Conservation (phyloP, 1,139 yeast genomes). For the Pichia sp. region DNA sequence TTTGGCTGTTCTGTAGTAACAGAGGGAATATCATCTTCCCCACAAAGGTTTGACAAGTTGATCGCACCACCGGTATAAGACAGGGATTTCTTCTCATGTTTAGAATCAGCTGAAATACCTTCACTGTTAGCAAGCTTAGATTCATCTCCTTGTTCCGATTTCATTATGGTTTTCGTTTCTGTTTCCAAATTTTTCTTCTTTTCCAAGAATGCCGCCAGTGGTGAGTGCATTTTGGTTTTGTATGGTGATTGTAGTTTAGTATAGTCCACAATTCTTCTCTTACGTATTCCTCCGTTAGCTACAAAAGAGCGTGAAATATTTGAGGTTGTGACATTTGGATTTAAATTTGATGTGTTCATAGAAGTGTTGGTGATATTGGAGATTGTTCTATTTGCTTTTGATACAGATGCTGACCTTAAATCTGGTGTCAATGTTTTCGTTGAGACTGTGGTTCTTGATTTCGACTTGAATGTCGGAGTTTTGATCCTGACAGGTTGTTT, state of each 20-base stretch:
- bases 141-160: no score
- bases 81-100: no score
- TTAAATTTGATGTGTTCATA: background rate
- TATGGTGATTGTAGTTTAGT: slow-evolving; percentile 63
- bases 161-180: slow-evolving; percentile 19
- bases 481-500: slow-evolving; percentile 20
- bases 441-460: background rate
- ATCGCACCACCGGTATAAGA: slow-evolving; percentile 17
- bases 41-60: slow-evolving; percentile 15
- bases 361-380: no score
- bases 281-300: slow-evolving; percentile 27
- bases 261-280: slow-evolving; percentile 51
- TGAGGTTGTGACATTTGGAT: background rate
- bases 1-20: slow-evolving; percentile 12
- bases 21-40: slow-evolving; percentile 1
- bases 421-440: background rate
- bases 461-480: slow-evolving; percentile 21
- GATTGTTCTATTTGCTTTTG: no score
- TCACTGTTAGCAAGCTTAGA: no score
- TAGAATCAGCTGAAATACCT: no score
- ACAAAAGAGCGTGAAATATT: slow-evolving; percentile 1
- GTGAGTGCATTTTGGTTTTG: slow-evolving; percentile 34
- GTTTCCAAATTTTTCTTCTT: slow-evolving; percentile 10
- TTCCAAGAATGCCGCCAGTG: slow-evolving; percentile 30
- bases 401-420: no score